Base-by-base conservation (phyloP, 1,139 yeast species). In the Candida albicans region DNA sequence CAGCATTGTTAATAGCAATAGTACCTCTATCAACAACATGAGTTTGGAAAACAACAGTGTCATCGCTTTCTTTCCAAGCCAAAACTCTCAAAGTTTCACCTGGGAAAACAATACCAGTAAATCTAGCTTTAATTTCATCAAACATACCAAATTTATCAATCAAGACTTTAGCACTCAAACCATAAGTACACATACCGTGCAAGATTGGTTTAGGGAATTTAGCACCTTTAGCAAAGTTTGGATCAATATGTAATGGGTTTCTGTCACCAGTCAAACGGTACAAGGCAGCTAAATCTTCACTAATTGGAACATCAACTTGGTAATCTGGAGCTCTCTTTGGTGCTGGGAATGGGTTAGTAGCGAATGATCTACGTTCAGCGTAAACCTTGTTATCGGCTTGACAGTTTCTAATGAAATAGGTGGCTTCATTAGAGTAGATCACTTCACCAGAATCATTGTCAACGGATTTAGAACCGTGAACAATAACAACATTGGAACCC, bases 231-330 rank as follows among this genome's bases (percentile, higher is more conserved):
- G 98, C 97, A 67, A 91, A 87, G 35, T 67, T 74, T 31, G 98
- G 97, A 67, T 93, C 98, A 62, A 93, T 84, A 69, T 93, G 99
- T 57, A 93, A 78, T 52, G 98, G 98, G 67, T 93, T 93, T 67
- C 83, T 84, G 72, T 93, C 99, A 49, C 97, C 98, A 51, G 93
- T 84, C 51, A 93, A 75, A 65, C 98, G 81, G 73, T 93, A 93
- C 49, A 91, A 69, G 11, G 96, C 89, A 43, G 98, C 98, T 64
- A 83, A 88, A 63, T 90, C 87, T 44, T 69, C 75, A 37, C 77
- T 64, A n/a, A 95, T 85, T 56, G 75, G 69, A 57, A 81, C 77
- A 41, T 75, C 79, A 40, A 68, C 64, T 49, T 75, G 81, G 57
- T 78, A 87, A 61, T 87, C 96, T 27, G 97, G 95, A 26, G 59